Evolutionary conservation across 2,329 filamentous ascomycete species (phyloP), one percentile per base, ranked within the genome.

Genomic region (Aplosporella prunicola): DNA sequence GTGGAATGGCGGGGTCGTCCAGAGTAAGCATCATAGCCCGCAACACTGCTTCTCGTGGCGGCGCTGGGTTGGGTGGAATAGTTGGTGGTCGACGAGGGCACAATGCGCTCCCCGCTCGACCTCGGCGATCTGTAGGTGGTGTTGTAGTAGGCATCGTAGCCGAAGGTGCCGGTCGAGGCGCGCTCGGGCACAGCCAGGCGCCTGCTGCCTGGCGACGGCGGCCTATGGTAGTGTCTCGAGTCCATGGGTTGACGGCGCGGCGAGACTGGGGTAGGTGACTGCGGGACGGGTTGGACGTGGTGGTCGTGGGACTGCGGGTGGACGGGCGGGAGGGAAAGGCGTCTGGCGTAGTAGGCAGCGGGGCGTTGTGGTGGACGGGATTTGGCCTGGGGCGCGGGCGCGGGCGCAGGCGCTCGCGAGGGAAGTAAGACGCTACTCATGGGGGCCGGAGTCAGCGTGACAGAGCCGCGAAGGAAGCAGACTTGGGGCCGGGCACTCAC

Each of bases 1-100:
- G 66, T 68, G 27, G 63, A 65, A 6, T 66, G 55, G 22, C 66
- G 60, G 4, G 65, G 64, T 40, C 66, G 55, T 30, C 63, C 60
- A 6, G 58, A 52, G 52, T 68, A 68, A 7, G 60, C 51, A 45
- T 67, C 64, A 47, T 62, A 62, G 34, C 58, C 60, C 47, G 51
- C 39, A n/a, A n/a, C n/a, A 33, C 43, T 52, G 30, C 42, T 47
- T 5, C 55, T 52, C 7, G 54, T 51, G 42, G 48, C 39, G 7
- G 33, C 27, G 22, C 38, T 36, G 9, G 36, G 64, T 48, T 72
- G 68, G n/a, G 68, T 72, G 48, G 51, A 44, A 11, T 54, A 50
- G 47, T 53, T 49, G 13, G 51, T 40, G 29, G 41, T 37, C 3
- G 43, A 32, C 25, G 32, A 28, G 14, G 28, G 20, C 8, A 31